phyloP scores from a whole-genome alignment of 441 rosid genomes.

The Raphanus hybrid region DNA sequence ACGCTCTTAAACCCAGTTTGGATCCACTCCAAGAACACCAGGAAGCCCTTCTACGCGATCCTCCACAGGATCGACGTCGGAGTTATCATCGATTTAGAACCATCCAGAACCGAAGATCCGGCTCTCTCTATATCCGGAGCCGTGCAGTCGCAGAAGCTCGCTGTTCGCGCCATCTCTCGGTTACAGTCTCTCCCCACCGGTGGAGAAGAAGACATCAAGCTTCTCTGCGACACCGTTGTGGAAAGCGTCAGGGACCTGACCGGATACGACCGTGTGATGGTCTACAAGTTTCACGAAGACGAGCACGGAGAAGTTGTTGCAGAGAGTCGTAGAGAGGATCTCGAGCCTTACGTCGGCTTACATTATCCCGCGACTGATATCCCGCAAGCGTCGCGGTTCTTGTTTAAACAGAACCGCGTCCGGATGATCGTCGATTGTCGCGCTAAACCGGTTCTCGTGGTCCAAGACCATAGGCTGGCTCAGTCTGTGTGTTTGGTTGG shows the following conservation, averaged over 20 bases:
- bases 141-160: conserved; percentile 94
- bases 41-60: conserved; percentile 87
- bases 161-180: conserved; percentile 86
- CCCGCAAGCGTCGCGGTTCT: conserved; percentile 94
- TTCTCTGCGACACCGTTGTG: conserved; percentile 90
- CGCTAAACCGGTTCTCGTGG: conserved; percentile 58
- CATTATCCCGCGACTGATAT: conserved; percentile 98
- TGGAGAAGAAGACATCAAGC: conserved; percentile 67
- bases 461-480: conserved; percentile 75
- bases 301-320: conserved; percentile 98
- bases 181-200: conserved; percentile 84
- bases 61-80: conserved; percentile 97
- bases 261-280: conserved; percentile 94
- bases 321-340: conserved; percentile 76
- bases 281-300: conserved; percentile 95
- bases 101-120: conserved; percentile 93
- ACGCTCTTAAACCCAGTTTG: conserved; percentile 81
- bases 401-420: conserved; percentile 92
- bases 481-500: conserved; percentile 95
- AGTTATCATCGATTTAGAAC: conserved; percentile 92
- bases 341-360: conserved; percentile 88
- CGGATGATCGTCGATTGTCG: conserved; percentile 94
- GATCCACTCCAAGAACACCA: conserved; percentile 82
- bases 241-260: conserved; percentile 82
- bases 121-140: conserved; percentile 96